phyloP scores from a whole-genome alignment of 1,284 basidiomycete genomes.

The Pseudozyma sp. region DNA sequence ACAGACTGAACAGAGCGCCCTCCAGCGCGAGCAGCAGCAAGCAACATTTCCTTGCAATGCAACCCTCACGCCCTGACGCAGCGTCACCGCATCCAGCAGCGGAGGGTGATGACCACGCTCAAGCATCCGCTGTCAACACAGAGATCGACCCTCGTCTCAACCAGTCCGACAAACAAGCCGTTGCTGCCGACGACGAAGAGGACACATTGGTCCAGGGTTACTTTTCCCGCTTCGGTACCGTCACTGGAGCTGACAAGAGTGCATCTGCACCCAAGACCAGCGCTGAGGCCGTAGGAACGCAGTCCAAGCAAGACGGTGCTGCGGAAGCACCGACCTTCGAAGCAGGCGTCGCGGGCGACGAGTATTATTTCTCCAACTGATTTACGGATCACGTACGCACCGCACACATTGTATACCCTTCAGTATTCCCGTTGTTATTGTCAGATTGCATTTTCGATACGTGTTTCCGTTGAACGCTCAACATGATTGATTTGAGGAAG shows the following conservation, averaged over 20 bases:
- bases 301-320: neutral
- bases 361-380: slow-evolving; percentile 41
- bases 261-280: neutral
- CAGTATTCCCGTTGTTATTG: neutral
- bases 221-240: slow-evolving; percentile 36
- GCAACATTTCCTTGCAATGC: neutral
- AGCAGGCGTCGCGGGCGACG: slow-evolving; percentile 16
- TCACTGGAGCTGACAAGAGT: slow-evolving; percentile 13
- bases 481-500: neutral
- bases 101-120: neutral
- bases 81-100: neutral
- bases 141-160: slow-evolving; percentile 14
- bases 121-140: neutral
- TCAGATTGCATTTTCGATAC: neutral
- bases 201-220: slow-evolving; percentile 6
- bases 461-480: too few relatives aligned
- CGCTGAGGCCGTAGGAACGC: neutral
- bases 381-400: neutral
- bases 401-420: neutral
- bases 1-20: neutral
- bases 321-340: neutral
- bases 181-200: neutral
- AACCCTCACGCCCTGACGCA: neutral
- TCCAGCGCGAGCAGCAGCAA: slow-evolving; percentile 8
- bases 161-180: neutral